A percentile compares a stretch with the other conserved stretches of the same genome.
These are phyloP conservation scores for Podospora didyma DNA, from an alignment of 495 filamentous ascomycete genomes.

Conservation along the genomic window DNA sequence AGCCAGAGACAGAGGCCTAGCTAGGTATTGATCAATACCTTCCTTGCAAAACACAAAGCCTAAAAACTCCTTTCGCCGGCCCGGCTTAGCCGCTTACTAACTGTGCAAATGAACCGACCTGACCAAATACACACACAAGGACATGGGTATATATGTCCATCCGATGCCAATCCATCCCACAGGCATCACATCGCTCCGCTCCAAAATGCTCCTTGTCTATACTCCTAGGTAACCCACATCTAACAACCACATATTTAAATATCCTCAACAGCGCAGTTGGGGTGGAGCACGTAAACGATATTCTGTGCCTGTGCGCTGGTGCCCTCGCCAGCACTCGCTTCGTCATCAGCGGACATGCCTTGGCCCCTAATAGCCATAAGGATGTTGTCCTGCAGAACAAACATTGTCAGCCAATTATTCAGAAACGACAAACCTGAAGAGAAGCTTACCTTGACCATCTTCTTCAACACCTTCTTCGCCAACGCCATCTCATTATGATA, in stretches of 20 bases:
- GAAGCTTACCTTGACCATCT: constrained; percentile 86
- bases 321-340: constrained; percentile 44
- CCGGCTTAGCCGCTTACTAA: background rate
- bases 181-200: background rate
- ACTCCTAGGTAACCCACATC: background rate
- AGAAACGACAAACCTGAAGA: background rate
- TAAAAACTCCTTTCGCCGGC: background rate
- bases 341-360: constrained; percentile 61
- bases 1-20: no score
- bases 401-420: constrained; percentile 10
- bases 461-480: constrained; percentile 84
- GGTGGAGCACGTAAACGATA: constrained; percentile 87
- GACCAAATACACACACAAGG: background rate
- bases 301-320: constrained; percentile 41
- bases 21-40: no score
- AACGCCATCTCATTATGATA: constrained; percentile 70
- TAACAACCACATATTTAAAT: constrained; percentile 2
- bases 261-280: constrained; percentile 81
- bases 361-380: constrained; percentile 89
- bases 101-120: background rate
- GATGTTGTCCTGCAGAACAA: constrained; percentile 69
- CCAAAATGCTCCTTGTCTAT: background rate
- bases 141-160: background rate
- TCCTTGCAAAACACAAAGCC: background rate
- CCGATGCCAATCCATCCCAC: background rate